Evolutionary conservation across 2,329 filamentous ascomycete species (phyloP), one percentile per base, ranked within the genome.

Genomic region (Rutstroemia sp.): DNA sequence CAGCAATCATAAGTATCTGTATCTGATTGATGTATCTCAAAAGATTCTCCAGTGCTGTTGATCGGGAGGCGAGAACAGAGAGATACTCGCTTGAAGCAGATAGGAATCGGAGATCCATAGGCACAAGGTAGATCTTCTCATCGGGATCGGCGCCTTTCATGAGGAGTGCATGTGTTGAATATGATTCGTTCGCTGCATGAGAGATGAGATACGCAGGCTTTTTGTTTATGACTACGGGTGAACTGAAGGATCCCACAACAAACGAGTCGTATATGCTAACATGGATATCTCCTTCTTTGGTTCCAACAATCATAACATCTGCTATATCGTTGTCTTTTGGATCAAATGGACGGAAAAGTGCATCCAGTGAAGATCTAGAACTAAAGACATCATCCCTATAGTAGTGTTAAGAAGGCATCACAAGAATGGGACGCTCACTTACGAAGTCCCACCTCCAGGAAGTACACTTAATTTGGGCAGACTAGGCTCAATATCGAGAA

Each of bases 231-330:
- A 60, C 65, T 4, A 72, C 73, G 2, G 70, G 68, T 27, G 75
- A 77, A 57, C 73, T 70, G 59, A 91, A 84, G 12, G 73, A 78
- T 3, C 90, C 89, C 57, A 95, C 86, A 58, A 88, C 79, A 64
- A 95, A 89, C 5, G 88, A 92, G 69, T 95, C 88, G 69, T 92
- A 92, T 48, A 95, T 89, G 63, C 84, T 89, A 17, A 95, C 75
- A 67, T 92, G 86, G 12, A 95, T 76, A 17, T 76, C 78, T 8
- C 88, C 88, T 60, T 89, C 80, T 56, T 81, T 79, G 4, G 85
- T 88, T 4, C 88, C 88, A 2, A 88, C 80, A 5, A 92, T 75
- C 73, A 95, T 84, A 61, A 92, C 81, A 69, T 92, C 88, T 45
- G 94, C 84, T n/a, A 83, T 79, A 61, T 90, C 84, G 60, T 84